Evolutionary conservation across 352 stramenopile species (phyloP).

Genomic region (Phytophthora pistaciae): DNA sequence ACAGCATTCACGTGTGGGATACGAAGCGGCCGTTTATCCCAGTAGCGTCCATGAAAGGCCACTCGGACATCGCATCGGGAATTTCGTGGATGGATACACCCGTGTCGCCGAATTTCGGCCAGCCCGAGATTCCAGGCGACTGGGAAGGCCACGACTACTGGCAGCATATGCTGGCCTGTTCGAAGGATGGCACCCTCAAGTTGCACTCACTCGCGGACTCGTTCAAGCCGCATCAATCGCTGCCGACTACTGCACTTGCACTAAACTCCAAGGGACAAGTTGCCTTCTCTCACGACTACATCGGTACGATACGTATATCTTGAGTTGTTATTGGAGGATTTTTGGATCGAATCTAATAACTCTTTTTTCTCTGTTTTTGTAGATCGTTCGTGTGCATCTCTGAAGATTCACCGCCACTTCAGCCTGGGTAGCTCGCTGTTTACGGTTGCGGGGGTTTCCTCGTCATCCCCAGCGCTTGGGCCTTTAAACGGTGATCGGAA

Average conservation of each 20-base stretch:
- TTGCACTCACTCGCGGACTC: slow-evolving; percentile 87
- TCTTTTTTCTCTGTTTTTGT: slow-evolving; percentile 5
- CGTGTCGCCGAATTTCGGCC: slow-evolving; percentile 44
- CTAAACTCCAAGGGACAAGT: slow-evolving; percentile 86
- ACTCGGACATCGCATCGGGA: slow-evolving; percentile 83
- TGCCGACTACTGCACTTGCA: slow-evolving; percentile 76
- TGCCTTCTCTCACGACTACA: slow-evolving; percentile 85
- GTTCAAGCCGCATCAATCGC: slow-evolving; percentile 84
- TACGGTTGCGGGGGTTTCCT: slow-evolving; percentile 48
- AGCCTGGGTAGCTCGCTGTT: slow-evolving; percentile 73
- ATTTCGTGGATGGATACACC: slow-evolving; percentile 90
- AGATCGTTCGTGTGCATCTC: slow-evolving; percentile 86
- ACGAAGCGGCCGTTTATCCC: slow-evolving; percentile 87
- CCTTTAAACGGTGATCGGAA: slow-evolving; percentile 33
- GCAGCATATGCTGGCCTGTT: slow-evolving; percentile 91
- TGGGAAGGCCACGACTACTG: slow-evolving; percentile 84
- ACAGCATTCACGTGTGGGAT: slow-evolving; percentile 91
- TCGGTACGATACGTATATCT: slow-evolving; percentile 52
- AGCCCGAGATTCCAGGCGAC: slow-evolving; percentile 49
- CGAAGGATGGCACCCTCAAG: slow-evolving; percentile 88
- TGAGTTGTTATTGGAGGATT: background rate
- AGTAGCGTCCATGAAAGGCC: slow-evolving; percentile 86
- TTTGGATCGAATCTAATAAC: background rate
- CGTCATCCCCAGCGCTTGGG: slow-evolving; percentile 28
- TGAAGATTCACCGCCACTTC: slow-evolving; percentile 84